A percentile compares a stretch with the other conserved stretches of the same genome.
Evolutionary conservation across 1,139 yeast species (phyloP).

Genomic region (Pichia inconspicua): DNA sequence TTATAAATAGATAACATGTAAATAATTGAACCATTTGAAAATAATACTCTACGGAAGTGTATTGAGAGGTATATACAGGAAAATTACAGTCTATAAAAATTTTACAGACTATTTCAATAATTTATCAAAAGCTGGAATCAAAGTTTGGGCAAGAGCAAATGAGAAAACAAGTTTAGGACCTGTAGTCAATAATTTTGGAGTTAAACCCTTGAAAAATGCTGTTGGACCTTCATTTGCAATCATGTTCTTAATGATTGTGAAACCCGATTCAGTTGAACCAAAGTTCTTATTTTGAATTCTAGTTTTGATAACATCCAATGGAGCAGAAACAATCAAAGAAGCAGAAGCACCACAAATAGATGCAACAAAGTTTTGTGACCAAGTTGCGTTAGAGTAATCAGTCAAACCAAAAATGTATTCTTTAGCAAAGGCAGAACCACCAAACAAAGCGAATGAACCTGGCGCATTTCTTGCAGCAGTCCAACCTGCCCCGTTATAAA

Average conservation of each 20-base stretch:
- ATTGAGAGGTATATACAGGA: not conserved
- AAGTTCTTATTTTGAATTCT: conserved; percentile 95
- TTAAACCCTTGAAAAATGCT: conserved; percentile 94
- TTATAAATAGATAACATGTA: not conserved
- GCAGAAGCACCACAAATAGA: conserved; percentile 99
- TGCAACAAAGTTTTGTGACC: conserved; percentile 90
- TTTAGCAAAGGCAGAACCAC: conserved; percentile 98
- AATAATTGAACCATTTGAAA: not conserved
- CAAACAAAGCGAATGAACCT: conserved; percentile 94
- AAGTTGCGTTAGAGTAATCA: conserved; percentile 87
- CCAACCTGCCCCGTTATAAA: conserved; percentile 99
- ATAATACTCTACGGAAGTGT: too few species aligned
- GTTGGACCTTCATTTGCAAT: conserved; percentile 79
- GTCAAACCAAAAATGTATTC: conserved; percentile 82
- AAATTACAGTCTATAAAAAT: not conserved
- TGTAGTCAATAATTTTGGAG: conserved; percentile 92
- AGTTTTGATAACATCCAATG: conserved; percentile 95
- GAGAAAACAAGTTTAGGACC: conserved; percentile 98
- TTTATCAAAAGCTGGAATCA: conserved; percentile 91
- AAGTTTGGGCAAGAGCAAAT: conserved; percentile 91
- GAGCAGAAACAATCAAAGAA: conserved; percentile 93
- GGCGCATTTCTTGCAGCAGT: conserved; percentile 99
- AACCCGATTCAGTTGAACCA: conserved; percentile 91
- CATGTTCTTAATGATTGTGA: conserved; percentile 89
- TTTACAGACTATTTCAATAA: conserved; percentile 14